Evolutionary conservation across 2,329 filamentous ascomycete species (phyloP).

Genomic region (Huntiella decipiens): DNA sequence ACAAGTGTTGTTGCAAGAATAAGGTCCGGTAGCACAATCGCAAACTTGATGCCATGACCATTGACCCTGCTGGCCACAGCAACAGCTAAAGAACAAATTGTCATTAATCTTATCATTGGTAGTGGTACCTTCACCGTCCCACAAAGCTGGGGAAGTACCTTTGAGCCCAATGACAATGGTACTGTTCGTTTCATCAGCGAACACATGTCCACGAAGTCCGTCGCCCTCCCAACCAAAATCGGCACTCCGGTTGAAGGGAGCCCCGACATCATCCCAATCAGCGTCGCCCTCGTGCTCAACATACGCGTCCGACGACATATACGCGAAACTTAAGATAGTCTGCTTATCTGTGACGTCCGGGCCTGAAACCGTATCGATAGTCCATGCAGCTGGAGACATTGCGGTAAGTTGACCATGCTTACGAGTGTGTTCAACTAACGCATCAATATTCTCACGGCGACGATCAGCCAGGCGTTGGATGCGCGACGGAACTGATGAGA

Average conservation of each 20-base stretch:
- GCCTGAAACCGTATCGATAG: slow-evolving; percentile 54
- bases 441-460: slow-evolving; percentile 55
- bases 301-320: slow-evolving; percentile 82
- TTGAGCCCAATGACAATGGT: slow-evolving; percentile 88
- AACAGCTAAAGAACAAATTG: slow-evolving; percentile 95
- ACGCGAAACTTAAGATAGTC: slow-evolving; percentile 66
- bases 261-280: slow-evolving; percentile 69
- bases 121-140: slow-evolving; percentile 91
- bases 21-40: slow-evolving; percentile 74
- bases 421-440: slow-evolving; percentile 55
- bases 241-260: slow-evolving; percentile 63
- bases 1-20: slow-evolving; percentile 83
- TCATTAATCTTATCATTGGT: slow-evolving; percentile 97
- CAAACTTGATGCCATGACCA: slow-evolving; percentile 85
- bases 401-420: slow-evolving; percentile 46
- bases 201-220: slow-evolving; percentile 80
- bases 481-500: slow-evolving; percentile 42
- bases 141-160: slow-evolving; percentile 75
- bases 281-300: slow-evolving; percentile 49
- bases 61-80: slow-evolving; percentile 82
- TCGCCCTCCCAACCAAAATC: slow-evolving; percentile 89
- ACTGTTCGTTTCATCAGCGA: slow-evolving; percentile 65
- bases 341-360: slow-evolving; percentile 74
- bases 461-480: slow-evolving; percentile 74
- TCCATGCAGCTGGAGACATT: slow-evolving; percentile 62